Evolutionary conservation across 441 rosid genomes (phyloP), one percentile per base, ranked within the genome.

Genomic region (Pelargonium fulgidum): DNA sequence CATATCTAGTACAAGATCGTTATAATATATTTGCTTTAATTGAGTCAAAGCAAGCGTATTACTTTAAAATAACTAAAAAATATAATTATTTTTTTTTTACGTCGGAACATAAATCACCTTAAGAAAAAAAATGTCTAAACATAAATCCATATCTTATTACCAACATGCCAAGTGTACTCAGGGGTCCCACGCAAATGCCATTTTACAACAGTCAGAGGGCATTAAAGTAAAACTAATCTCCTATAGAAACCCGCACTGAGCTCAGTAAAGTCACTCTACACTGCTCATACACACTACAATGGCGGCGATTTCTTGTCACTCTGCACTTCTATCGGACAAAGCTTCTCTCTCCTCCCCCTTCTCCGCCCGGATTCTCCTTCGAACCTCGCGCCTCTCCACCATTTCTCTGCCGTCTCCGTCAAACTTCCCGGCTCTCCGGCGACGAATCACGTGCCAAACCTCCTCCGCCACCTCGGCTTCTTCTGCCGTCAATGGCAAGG

Each of bases 231-330:
- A 56, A 7, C 4, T 29, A 22, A 17, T 17, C 62, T 20, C 42
- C 11, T 56, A 17, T 56, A 19, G 20, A 22, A 56, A 56, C 26
- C 62, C 26, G 7, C 24, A 10, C 3, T 1, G 10, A 16, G 19
- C 8, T 7, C 26, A 56, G 62, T 47, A 47, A 12, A 56, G 62
- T 62, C 41, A 62, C 65, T 48, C 56, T 4, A 14, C 56, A 17
- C 64, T 54, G 33, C 29, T 68, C 42, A 67, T 68, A 63, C 72
- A 67, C 14, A 62, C 48, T 65, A 33, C 72, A 59, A 90, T 90
- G 95, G 88, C 92, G 82, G 89, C 96, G 82, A 79, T 89, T 70
- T 76, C 89, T 58, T 82, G 78, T 79, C 85, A 79, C 75, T 73
- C 73, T 69, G 50, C 80, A 1, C 16, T 80, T 69, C 77, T 83